Base-by-base conservation (phyloP, 2,329 filamentous ascomycete species). In the Chaetomium olivaceum region DNA sequence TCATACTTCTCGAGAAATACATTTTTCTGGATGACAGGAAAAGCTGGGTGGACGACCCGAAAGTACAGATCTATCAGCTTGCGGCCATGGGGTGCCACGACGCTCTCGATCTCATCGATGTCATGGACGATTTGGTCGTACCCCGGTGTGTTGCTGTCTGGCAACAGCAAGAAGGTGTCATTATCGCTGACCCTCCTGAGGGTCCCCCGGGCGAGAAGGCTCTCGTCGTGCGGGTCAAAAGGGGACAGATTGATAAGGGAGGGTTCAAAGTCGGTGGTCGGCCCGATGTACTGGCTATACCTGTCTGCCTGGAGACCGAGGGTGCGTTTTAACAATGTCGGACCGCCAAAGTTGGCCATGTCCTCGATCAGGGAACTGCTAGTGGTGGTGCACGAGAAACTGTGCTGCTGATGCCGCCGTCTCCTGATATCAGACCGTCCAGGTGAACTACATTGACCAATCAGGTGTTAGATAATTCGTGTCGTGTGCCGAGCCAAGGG, bases 201-300 rank as follows among this genome's bases (percentile, higher is more conserved):
- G 5, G 84, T 87, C 33, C 87, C 87, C 71, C 87, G 81, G 48
- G 90, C 85, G 64, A 92, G 83, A 25, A 90, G 85, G 73, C 89
- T 93, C 79, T 94, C 91, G 80, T 93, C 91, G 75, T 91, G 89
- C 33, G 88, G 89, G 77, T 94, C 90, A 76, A 93, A 93, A 6
- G 88, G 84, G 25, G 91, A 93, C 25, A 94, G 83, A 72, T 91
- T 91, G 77, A 94, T 91, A 62, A 95, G 82, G n/a, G 89, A 89
- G 19, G 91, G 90, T 75, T 95, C 91, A 74, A 93, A 92, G 72
- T 93, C 90, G 59, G 91, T 93, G 59, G 91, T 94, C 65, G 90
- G 87, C 29, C 91, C 91, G 71, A 95, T 91, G 74, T 94, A 92
- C 77, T 92, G 90, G 78, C 90, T 92, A 76, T 90, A 92, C 67